phyloP scores from a whole-genome alignment of 108 stramenopile genomes.

The Pseudonitzschia delicatissima region DNA sequence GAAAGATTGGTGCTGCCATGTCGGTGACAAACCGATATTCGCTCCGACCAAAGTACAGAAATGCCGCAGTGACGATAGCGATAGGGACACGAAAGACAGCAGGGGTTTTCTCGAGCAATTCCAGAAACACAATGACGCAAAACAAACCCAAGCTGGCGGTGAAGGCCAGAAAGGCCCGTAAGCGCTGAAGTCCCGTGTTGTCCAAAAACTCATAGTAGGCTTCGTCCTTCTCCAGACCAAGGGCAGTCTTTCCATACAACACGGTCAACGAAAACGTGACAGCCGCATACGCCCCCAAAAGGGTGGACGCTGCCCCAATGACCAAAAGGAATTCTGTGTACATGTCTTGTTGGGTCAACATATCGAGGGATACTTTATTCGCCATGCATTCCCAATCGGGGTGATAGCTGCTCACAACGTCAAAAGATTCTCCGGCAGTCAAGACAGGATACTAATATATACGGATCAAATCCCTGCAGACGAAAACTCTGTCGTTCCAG shows the following conservation, averaged over 20 bases:
- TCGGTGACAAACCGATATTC: background rate
- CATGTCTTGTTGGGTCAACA: background rate
- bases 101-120: background rate
- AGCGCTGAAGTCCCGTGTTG: background rate
- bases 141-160: conserved; percentile 1
- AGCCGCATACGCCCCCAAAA: conserved; percentile 23
- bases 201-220: conserved; percentile 4
- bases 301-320: background rate
- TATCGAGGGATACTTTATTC: background rate
- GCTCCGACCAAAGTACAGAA: background rate
- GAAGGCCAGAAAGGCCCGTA: conserved; percentile 12
- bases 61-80: background rate
- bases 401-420: background rate
- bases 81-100: background rate
- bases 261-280: conserved; percentile 20
- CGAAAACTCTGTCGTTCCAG: background rate
- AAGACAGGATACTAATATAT: background rate
- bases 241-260: conserved; percentile 26
- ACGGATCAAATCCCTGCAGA: background rate
- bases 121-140: background rate
- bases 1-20: background rate
- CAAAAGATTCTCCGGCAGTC: background rate
- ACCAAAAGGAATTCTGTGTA: background rate
- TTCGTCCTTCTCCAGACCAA: conserved; percentile 14
- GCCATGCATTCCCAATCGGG: background rate